Conservation (phyloP, 1,139 yeast genomes). For the Blastobotrys arbuscula region DNA sequence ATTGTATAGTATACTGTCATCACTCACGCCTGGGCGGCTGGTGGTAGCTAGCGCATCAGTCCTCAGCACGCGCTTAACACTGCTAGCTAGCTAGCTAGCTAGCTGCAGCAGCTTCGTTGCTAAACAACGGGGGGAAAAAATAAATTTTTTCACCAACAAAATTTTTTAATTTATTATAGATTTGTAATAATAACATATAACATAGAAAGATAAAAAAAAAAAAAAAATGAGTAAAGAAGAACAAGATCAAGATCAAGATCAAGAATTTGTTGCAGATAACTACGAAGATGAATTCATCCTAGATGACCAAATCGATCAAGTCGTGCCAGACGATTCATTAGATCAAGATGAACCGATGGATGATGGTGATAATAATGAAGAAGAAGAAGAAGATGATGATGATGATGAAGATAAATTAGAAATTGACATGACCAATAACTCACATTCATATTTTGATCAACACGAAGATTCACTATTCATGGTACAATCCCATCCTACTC, state of each 20-base stretch:
- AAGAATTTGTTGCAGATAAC: neutral
- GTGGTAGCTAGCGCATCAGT: too few species aligned
- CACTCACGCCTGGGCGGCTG: too few species aligned
- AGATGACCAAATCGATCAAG: slow-evolving; percentile 27
- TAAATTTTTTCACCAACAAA: too few species aligned
- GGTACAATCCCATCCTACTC: slow-evolving; percentile 69
- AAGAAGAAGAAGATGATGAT: slow-evolving; percentile 52
- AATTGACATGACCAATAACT: slow-evolving; percentile 80
- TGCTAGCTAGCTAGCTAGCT: too few species aligned
- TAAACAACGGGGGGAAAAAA: too few species aligned
- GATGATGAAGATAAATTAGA: slow-evolving; percentile 60
- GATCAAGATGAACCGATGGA: slow-evolving; percentile 18
- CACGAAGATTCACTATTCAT: slow-evolving; percentile 84
- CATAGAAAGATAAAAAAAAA: neutral
- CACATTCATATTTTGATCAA: slow-evolving; percentile 80
- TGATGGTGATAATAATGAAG: slow-evolving; percentile 48
- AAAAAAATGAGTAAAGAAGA: neutral
- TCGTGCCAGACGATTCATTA: slow-evolving; percentile 25
- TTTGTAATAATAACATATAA: too few species aligned
- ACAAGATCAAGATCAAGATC: too few species aligned
- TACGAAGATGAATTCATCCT: slow-evolving; percentile 22
- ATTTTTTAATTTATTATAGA: too few species aligned
- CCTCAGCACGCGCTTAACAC: too few species aligned
- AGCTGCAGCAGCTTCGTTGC: too few species aligned
- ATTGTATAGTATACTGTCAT: too few species aligned